Evolutionary conservation across 768 basidiomycete genomes (phyloP).

Genomic region (Hygrophoropsis aurantiaca): DNA sequence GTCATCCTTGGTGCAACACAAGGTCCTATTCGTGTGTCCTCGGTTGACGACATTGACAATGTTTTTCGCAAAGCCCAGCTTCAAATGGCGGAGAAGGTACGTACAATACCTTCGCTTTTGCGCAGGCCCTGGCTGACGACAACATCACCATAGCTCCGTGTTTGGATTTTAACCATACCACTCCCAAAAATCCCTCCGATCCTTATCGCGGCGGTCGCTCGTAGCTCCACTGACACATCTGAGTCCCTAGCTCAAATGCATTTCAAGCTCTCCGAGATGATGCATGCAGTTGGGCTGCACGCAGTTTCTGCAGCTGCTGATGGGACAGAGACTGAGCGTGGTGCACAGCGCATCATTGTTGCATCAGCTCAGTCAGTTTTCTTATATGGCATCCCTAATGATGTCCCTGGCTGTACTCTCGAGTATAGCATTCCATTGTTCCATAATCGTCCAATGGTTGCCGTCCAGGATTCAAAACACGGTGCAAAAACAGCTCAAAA

Average conservation of each 20-base stretch:
- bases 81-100: slow-evolving; percentile 16
- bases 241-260: background rate
- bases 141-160: background rate
- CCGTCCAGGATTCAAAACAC: slow-evolving; percentile 33
- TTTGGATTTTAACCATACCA: slow-evolving; percentile 8
- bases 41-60: slow-evolving; percentile 10
- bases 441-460: slow-evolving; percentile 2
- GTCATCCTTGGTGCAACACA: slow-evolving; percentile 12
- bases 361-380: background rate
- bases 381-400: background rate
- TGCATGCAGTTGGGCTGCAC: background rate
- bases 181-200: slow-evolving; percentile 11
- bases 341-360: background rate
- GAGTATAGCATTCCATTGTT: slow-evolving; percentile 1
- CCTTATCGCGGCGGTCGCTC: slow-evolving; percentile 2
- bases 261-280: background rate
- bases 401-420: background rate
- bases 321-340: background rate
- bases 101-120: background rate
- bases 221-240: background rate
- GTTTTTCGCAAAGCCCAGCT: slow-evolving; percentile 10
- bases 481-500: slow-evolving; percentile 29
- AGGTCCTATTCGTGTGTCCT: slow-evolving; percentile 9
- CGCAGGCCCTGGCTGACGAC: background rate
- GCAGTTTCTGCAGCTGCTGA: background rate